These are phyloP conservation scores for Phytomonas francai DNA, from an alignment of 208 protist species.

Conservation along the genomic window DNA sequence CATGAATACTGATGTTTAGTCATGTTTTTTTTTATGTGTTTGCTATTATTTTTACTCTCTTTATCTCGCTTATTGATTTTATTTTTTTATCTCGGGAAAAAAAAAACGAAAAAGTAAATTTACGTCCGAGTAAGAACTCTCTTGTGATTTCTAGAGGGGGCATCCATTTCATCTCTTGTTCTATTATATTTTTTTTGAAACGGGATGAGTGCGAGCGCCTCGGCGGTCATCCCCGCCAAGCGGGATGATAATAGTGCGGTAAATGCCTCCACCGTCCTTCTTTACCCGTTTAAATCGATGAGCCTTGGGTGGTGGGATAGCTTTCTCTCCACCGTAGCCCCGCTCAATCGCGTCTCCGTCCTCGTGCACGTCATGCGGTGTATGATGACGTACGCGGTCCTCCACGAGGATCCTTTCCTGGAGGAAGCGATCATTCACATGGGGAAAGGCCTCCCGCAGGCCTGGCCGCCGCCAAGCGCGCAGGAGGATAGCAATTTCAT, in stretches of 20 bases:
- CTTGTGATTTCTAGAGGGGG: background rate
- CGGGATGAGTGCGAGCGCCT: background rate
- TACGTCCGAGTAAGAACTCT: background rate
- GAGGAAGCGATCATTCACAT: conserved; percentile 51
- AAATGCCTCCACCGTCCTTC: conserved; percentile 47
- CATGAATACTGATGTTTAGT: background rate
- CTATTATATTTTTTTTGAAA: background rate
- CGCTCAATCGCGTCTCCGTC: conserved; percentile 28
- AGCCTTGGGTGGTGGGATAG: conserved; percentile 53
- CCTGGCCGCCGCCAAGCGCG: conserved; percentile 15
- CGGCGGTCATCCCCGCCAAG: conserved; percentile 9
- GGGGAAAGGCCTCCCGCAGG: conserved; percentile 21
- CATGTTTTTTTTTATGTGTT: background rate
- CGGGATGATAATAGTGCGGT: conserved; percentile 18
- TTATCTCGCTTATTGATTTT: background rate
- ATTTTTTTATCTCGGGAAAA: background rate
- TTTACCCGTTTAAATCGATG: conserved; percentile 63
- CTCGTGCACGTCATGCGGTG: conserved; percentile 47
- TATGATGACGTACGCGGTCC: conserved; percentile 63
- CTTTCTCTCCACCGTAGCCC: conserved; percentile 40
- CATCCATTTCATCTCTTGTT: background rate
- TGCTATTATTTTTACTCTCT: background rate
- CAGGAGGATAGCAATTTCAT: conserved; percentile 25
- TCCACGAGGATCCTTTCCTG: conserved; percentile 72
- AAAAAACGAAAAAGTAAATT: background rate